Evolutionary conservation across 306 rosid species (phyloP).

Genomic region (Cucurbita pepo): DNA sequence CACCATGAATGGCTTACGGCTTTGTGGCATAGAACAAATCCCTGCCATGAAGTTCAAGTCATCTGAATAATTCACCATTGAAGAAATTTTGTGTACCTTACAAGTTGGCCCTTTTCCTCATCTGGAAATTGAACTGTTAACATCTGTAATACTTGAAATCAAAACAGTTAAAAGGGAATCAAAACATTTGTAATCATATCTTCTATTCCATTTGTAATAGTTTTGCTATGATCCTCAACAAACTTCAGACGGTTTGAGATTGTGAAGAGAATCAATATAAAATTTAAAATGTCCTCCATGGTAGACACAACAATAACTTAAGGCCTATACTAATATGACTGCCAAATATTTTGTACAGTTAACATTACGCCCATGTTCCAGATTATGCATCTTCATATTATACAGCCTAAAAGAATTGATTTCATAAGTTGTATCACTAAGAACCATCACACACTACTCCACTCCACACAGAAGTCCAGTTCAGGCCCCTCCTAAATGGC

Average conservation of each 20-base stretch:
- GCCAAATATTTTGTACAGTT: conserved; percentile 6
- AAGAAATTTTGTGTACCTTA: background rate
- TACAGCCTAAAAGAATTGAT: conserved; percentile 7
- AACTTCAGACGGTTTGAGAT: background rate
- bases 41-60: background rate
- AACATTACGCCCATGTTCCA: background rate
- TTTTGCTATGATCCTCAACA: conserved; percentile 1
- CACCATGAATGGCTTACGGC: conserved; percentile 21
- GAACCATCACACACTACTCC: conserved; percentile 1
- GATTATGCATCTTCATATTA: conserved; percentile 2
- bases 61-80: background rate
- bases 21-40: conserved; percentile 28
- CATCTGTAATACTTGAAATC: background rate
- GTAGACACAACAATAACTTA: background rate
- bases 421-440: background rate
- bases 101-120: background rate
- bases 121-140: background rate
- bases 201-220: background rate
- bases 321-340: conserved; percentile 5
- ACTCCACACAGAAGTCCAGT: background rate
- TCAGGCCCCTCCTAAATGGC: background rate
- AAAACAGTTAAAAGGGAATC: background rate
- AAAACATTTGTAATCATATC: background rate
- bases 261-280: background rate
- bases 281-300: background rate